Conservation (phyloP, 1,139 yeast genomes). For the Petasospora fabianii region DNA sequence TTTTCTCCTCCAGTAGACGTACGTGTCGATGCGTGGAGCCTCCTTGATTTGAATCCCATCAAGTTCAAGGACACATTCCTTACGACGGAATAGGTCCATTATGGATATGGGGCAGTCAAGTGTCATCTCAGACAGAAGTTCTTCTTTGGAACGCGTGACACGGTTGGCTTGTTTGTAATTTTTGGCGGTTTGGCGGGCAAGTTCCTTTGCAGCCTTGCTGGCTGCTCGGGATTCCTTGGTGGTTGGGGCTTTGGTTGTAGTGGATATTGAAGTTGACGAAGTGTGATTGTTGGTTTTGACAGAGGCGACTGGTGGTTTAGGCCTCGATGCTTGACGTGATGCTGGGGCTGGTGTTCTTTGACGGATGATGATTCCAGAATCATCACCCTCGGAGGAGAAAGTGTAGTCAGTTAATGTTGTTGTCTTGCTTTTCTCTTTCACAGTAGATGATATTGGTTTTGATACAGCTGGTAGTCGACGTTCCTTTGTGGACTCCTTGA, state of each 20-base stretch:
- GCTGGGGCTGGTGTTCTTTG: too few species aligned
- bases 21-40: not conserved
- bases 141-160: constrained; percentile 45
- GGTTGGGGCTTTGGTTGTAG: not conserved
- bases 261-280: too few species aligned
- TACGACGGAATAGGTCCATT: constrained; percentile 17
- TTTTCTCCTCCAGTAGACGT: constrained; percentile 34
- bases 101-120: constrained; percentile 32
- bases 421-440: too few species aligned
- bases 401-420: too few species aligned
- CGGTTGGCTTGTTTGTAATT: constrained; percentile 49
- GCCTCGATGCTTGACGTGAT: too few species aligned
- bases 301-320: too few species aligned
- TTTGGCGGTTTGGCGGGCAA: constrained; percentile 24
- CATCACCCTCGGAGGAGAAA: too few species aligned
- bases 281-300: too few species aligned
- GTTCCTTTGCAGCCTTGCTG: constrained; percentile 10
- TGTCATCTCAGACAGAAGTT: constrained; percentile 48
- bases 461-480: too few species aligned
- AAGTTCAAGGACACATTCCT: constrained; percentile 22
- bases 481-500: not conserved
- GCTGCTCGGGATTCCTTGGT: constrained; percentile 5
- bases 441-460: too few species aligned
- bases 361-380: too few species aligned
- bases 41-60: constrained; percentile 28